Conservation (phyloP, 2,329 filamentous ascomycete species). For the Talaromyces albobiverticillius region DNA sequence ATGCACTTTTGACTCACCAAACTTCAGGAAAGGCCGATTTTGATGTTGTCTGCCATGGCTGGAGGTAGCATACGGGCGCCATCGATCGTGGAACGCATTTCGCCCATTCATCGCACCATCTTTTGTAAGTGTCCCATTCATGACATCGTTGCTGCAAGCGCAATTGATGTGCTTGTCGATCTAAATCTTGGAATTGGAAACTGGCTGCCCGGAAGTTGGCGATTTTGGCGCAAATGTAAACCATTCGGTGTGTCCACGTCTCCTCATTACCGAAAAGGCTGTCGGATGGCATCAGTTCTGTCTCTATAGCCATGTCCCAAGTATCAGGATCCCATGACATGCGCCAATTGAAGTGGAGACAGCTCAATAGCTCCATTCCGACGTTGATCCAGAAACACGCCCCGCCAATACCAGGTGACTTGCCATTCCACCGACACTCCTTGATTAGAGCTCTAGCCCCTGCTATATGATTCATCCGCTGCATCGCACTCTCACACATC, state of each 20-base stretch:
- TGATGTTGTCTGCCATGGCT: conserved; percentile 62
- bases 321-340: conserved; percentile 86
- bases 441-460: conserved; percentile 82
- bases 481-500: conserved; percentile 76
- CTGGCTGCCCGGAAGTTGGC: conserved; percentile 77
- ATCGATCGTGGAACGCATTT: conserved; percentile 76
- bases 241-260: conserved; percentile 80
- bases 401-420: conserved; percentile 71
- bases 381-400: conserved; percentile 96
- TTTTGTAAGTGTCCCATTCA: conserved; percentile 78
- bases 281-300: conserved; percentile 53
- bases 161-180: conserved; percentile 57
- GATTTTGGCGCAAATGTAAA: conserved; percentile 85
- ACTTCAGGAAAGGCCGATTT: conserved; percentile 82
- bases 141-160: conserved; percentile 63
- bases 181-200: conserved; percentile 59
- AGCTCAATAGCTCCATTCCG: conserved; percentile 84
- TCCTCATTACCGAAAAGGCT: conserved; percentile 66
- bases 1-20: conserved; percentile 57
- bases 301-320: conserved; percentile 82
- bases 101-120: conserved; percentile 81
- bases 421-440: conserved; percentile 84
- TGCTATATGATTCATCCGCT: conserved; percentile 86
- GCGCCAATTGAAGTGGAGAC: conserved; percentile 81
- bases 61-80: conserved; percentile 77